Evolutionary conservation across 768 basidiomycete genomes (phyloP), one percentile per base, ranked within the genome.

Genomic region (Boletus bicolor): DNA sequence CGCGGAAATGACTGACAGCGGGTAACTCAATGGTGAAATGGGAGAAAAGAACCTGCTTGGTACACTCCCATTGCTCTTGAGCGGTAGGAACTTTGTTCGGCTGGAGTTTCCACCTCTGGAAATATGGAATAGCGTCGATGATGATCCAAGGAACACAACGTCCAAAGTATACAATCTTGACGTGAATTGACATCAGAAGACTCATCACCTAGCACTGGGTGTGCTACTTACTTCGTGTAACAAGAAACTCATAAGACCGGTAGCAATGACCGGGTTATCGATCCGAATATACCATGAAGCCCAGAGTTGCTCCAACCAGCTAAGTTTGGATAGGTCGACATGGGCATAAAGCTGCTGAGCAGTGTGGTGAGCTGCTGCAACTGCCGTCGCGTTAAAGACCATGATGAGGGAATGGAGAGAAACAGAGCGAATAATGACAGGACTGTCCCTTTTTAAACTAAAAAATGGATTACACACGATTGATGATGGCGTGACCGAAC

Each of bases 11-110:
- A 79, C 86, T 62, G 64, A 93, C 91, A 54, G 87, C 81, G 9
- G 97, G 96, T 4, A 93, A 78, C 73, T 98, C 96, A 56, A 97
- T 85, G 34, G 93, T 95, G 70, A 99, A 96, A 71, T 98, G 97
- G 2, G 93, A 91, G 69, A 93, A 84, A 3, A 99, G 79, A 32
- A 99, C 96, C 58, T 84, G 84, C 76, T 93, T 96, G 36, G 93
- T 96, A 76, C 95, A 98, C 44, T 90, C 86, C 93, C 93, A 96
- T 72, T 98, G 93, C 68, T 98, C 90, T 55, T 78, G 74, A 0
- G 82, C 56, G 5, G 92, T 85, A 6, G 94, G 93, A 3, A 91
- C 64, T 72, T 98, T 98, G 61, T 69, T 80, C 5, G 91, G 86
- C 69, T 98, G 96, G 4, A 98, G 78, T 72, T 98, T 98, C 91